Evolutionary conservation across 495 filamentous ascomycete species (phyloP), one percentile per base, ranked within the genome.

Genomic region (Corynascus novoguineensis): DNA sequence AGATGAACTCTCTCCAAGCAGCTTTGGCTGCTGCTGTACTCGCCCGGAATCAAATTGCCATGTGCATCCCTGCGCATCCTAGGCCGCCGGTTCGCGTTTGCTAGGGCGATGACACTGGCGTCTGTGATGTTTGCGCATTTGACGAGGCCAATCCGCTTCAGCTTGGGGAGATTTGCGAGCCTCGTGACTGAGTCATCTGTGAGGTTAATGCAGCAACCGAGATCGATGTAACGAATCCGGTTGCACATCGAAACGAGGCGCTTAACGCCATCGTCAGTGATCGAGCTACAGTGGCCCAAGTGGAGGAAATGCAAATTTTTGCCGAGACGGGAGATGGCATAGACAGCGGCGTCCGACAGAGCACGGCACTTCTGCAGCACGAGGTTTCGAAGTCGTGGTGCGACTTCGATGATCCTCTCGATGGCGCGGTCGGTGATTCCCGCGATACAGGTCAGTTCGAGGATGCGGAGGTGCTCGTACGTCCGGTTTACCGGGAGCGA

Each of bases 221-320:
- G 72, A 66, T 99, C 95, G 53, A 99, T 97, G 64, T 99, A 99
- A 48, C 95, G 80, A 60, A 99, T 97, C 31, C 95, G 82, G 71
- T 92, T 97, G 76, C 95, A 99, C 38, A 72, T 73, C 57, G 86
- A 85, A 35, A 96, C 90, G 8, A 99, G 77, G 38, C 85, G 83
- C 48, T 85, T 85, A 8, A 99, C 89, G 7, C 88, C 90, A 11
- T 78, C 69, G 72, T 99, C 95, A 0, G 91, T 96, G 62, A 99
- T 90, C 38, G 90, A 81, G 15, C 81, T 81, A 69, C 95, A 99
- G 68, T 99, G 95, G 2, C 95, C 95, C 5, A 99, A 78, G 64
- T 97, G 95, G 46, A 99, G 84, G 66, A 92, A 96, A 69, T 99
- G 95, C 22, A 99, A 71, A 60, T 97, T 97, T 76, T 96, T 97